A percentile compares a stretch with the other conserved stretches of the same genome.
These are phyloP conservation scores for Pestalotiopsis fici DNA, from an alignment of 2,329 filamentous ascomycete species.

Conservation along the genomic window DNA sequence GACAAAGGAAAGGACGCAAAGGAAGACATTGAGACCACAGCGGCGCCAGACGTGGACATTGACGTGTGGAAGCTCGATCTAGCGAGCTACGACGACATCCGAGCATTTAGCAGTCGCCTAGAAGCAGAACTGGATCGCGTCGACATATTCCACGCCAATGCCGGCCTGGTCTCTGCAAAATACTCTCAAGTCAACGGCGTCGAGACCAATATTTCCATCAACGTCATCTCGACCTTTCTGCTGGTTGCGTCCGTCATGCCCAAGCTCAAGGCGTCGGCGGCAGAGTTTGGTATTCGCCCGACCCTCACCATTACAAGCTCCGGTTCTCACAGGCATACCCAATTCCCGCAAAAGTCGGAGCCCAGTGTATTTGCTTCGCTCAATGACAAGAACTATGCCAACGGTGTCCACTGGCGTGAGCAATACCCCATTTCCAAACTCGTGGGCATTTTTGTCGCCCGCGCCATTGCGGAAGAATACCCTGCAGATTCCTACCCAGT, in stretches of 20 bases:
- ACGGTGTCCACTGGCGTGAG: constrained; percentile 1
- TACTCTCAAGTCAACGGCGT: constrained; percentile 38
- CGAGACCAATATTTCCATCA: constrained; percentile 51
- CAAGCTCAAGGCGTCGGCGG: constrained; percentile 44
- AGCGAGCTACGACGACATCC: constrained; percentile 44
- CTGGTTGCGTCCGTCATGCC: constrained; percentile 51
- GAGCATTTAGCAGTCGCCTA: constrained; percentile 40
- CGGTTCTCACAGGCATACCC: constrained; percentile 24
- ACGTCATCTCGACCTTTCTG: constrained; percentile 54
- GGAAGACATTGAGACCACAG: constrained; percentile 31
- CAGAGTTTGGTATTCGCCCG: constrained; percentile 18
- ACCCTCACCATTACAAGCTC: constrained; percentile 28
- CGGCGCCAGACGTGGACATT: constrained; percentile 26
- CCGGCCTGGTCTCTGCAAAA: constrained; percentile 32
- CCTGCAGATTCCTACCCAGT: constrained; percentile 29
- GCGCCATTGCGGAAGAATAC: constrained; percentile 17
- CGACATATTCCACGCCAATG: constrained; percentile 45
- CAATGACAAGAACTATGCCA: constrained; percentile 16
- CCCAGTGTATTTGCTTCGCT: constrained; percentile 26
- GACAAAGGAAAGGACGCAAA: constrained; percentile 38
- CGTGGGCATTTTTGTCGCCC: constrained; percentile 27
- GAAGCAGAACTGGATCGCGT: constrained; percentile 37
- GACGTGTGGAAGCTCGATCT: constrained; percentile 55
- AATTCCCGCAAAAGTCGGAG: constrained; percentile 26
- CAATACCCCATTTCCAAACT: constrained; percentile 32